These are phyloP conservation scores for Rhodocollybia butyracea DNA, from an alignment of 768 basidiomycete genomes.

Conservation along the genomic window DNA sequence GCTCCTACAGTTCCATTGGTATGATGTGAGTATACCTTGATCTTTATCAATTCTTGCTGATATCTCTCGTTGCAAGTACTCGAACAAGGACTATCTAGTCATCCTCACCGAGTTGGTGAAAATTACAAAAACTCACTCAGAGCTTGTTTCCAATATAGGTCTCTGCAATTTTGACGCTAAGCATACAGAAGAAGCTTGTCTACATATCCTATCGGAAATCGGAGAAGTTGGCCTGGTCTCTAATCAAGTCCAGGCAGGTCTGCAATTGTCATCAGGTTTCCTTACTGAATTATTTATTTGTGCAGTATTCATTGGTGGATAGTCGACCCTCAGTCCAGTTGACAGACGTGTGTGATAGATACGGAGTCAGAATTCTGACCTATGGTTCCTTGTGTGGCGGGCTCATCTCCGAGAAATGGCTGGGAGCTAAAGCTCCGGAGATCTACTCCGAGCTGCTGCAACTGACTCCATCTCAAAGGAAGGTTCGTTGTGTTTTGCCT, in stretches of 20 bases:
- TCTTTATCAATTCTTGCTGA: background rate
- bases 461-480: slow-evolving; percentile 60
- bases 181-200: slow-evolving; percentile 53
- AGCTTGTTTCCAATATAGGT: slow-evolving; percentile 45
- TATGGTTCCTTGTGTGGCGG: slow-evolving; percentile 69
- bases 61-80: slow-evolving; percentile 4
- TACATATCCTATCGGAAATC: slow-evolving; percentile 29
- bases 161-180: slow-evolving; percentile 59
- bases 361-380: slow-evolving; percentile 53
- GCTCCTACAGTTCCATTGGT: slow-evolving; percentile 59
- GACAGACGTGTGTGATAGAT: slow-evolving; percentile 50
- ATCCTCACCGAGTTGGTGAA: slow-evolving; percentile 13
- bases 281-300: background rate
- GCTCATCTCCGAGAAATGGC: slow-evolving; percentile 55
- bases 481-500: slow-evolving; percentile 27
- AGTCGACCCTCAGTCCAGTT: slow-evolving; percentile 52
- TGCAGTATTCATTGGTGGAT: slow-evolving; percentile 59
- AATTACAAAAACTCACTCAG: slow-evolving; percentile 12
- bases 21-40: slow-evolving; percentile 33
- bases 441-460: slow-evolving; percentile 34
- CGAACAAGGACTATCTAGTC: slow-evolving; percentile 10
- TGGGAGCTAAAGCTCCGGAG: slow-evolving; percentile 47
- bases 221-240: slow-evolving; percentile 54
- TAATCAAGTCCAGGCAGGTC: slow-evolving; percentile 56
- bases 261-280: background rate